Base-by-base conservation (phyloP, 257 asterid genomes). In the Fraxinus anomala region DNA sequence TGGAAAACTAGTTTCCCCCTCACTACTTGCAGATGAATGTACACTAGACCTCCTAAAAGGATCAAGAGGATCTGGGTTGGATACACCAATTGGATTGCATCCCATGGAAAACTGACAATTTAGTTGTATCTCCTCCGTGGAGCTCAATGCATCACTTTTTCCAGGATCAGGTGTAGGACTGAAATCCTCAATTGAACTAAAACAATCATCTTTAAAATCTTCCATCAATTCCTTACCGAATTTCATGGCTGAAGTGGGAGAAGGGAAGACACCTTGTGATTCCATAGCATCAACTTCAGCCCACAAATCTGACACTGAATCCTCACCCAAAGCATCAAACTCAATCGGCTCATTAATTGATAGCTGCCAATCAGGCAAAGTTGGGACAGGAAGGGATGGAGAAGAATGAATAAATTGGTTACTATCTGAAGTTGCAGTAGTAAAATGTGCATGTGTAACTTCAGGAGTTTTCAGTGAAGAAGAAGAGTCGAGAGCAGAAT, bases 261-360 rank as follows among this genome's bases (percentile, higher is more conserved):
- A 88, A 74, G 86, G 84, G 63, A 88, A 75, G 34, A 79, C 78
- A 68, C 85, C 86, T 59, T 73, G 88, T 31, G 85, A 85, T 78
- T 87, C 91, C 92, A 89, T 88, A 23, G 97, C 97, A 78, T 86
- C 97, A 9, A 89, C 97, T 87, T 92, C 97, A 21, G 94, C 97
- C 54, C 91, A 66, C 69, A 92, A 84, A 81, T 90, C 97, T 0
- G 97, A 92, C 21, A 92, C 91, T 0, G 92, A 89, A 56, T 92
- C 96, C 86, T 92, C 97, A 36, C 89, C 97, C 79, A 92, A 75
- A 66, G 92, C 89, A 49, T 81, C 90, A 24, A 92, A 87, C 82
- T 89, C 97, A 51, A 92, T 90, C 6, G 92, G 90, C 82, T 82
- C 96, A 26, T 80, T 78, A 75, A 87, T 76, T 34, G 80, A 80